phyloP scores from a whole-genome alignment of 805 yeast genomes.

The Lachancea cidri region DNA sequence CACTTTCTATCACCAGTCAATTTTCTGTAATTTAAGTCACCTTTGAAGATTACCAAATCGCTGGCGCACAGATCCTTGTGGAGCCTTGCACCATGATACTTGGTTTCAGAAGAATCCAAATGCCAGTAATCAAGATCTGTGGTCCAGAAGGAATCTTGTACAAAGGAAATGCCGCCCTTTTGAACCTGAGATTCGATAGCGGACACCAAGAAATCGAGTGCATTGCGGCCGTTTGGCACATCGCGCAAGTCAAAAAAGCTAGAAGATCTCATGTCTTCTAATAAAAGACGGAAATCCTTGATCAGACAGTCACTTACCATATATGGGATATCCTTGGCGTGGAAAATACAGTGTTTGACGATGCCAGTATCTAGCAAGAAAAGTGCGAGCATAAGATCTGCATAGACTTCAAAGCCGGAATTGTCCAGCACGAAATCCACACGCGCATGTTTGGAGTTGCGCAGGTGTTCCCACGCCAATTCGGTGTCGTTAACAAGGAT shows the following conservation, averaged over 20 bases:
- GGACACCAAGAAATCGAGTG: conserved; percentile 44
- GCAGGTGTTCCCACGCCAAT: conserved; percentile 54
- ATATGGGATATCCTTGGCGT: conserved; percentile 92
- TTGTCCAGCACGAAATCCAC: conserved; percentile 87
- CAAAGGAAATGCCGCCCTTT: conserved; percentile 45
- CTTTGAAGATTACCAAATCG: conserved; percentile 77
- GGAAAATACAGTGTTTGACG: conserved; percentile 61
- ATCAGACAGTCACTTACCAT: conserved; percentile 95
- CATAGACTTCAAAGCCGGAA: conserved; percentile 90
- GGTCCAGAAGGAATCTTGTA: conserved; percentile 84
- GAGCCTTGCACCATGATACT: conserved; percentile 50
- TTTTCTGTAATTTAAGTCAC: conserved; percentile 94
- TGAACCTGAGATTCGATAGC: conserved; percentile 40
- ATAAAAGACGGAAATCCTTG: conserved; percentile 61
- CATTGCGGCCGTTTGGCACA: conserved; percentile 33
- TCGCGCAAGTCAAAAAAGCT: conserved; percentile 41
- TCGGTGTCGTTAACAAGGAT: conserved; percentile 73
- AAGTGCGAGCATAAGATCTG: conserved; percentile 66
- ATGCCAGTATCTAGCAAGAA: conserved; percentile 69
- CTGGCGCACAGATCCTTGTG: conserved; percentile 60
- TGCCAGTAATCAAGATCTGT: conserved; percentile 70
- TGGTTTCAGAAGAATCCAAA: conserved; percentile 45
- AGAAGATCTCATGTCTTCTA: conserved; percentile 50
- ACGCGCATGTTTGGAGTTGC: conserved; percentile 33
- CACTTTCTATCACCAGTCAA: conserved; percentile 87